phyloP scores from a whole-genome alignment of 768 basidiomycete genomes.

The Suillus occidentalis region DNA sequence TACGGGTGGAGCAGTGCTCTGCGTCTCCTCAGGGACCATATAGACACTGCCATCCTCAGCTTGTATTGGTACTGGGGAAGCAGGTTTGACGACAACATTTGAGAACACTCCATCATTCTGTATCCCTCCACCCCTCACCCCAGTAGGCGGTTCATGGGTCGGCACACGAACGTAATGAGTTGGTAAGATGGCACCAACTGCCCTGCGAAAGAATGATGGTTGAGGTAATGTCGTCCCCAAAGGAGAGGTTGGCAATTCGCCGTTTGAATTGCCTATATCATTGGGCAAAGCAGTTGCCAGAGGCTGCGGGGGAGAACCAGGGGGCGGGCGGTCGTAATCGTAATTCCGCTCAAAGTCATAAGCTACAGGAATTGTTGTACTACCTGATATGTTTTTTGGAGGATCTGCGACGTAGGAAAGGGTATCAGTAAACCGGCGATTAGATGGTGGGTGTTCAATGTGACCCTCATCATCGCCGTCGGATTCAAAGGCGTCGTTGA shows the following conservation, averaged over 20 bases:
- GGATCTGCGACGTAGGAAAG: constrained; percentile 19
- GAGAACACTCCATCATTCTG: constrained; percentile 95
- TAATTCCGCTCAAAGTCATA: constrained; percentile 86
- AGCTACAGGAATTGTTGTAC: constrained; percentile 35
- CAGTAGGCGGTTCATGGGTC: constrained; percentile 33
- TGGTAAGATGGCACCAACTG: constrained; percentile 59
- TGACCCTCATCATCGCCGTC: constrained; percentile 44
- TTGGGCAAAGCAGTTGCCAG: constrained; percentile 61
- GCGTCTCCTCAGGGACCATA: constrained; percentile 76
- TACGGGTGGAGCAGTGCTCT: constrained; percentile 86
- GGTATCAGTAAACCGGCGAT: constrained; percentile 17
- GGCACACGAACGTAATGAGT: constrained; percentile 61
- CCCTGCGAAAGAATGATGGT: constrained; percentile 57
- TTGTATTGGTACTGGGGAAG: constrained; percentile 41
- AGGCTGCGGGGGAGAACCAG: constrained; percentile 72
- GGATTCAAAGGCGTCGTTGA: constrained; percentile 75
- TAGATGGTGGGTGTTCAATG: constrained; percentile 38
- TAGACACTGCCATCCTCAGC: constrained; percentile 56
- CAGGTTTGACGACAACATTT: constrained; percentile 90
- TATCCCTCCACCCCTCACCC: constrained; percentile 59
- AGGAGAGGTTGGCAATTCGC: constrained; percentile 54
- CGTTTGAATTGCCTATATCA: constrained; percentile 73
- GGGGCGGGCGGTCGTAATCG: constrained; percentile 67
- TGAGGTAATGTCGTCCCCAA: constrained; percentile 32
- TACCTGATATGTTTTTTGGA: constrained; percentile 9